A percentile compares a stretch with the other conserved stretches of the same genome.
These are phyloP conservation scores for Botrytis elliptica DNA, from an alignment of 2,329 filamentous ascomycete species.

Conservation along the genomic window DNA sequence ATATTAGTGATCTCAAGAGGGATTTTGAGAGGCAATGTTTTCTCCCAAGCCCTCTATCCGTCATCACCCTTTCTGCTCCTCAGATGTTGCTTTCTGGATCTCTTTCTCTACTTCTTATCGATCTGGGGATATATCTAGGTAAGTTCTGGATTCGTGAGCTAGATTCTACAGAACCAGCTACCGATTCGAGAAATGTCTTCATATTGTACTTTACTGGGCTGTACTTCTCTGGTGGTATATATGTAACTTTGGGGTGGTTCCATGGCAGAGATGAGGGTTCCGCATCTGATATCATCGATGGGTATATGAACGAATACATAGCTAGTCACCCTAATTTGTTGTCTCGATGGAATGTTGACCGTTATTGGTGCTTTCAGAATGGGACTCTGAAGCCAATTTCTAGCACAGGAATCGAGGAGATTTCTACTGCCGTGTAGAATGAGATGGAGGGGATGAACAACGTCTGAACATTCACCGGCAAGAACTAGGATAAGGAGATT, in stretches of 20 bases:
- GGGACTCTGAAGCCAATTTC: background rate
- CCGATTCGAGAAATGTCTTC: constrained; percentile 8
- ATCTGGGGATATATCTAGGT: background rate
- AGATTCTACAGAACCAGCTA: background rate
- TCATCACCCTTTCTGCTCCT: background rate
- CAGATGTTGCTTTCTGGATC: background rate
- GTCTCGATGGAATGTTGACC: background rate
- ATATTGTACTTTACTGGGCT: background rate
- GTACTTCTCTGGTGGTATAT: background rate
- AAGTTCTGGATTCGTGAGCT: background rate
- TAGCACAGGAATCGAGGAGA: background rate
- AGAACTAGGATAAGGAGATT: background rate
- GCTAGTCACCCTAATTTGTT: background rate
- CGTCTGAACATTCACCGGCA: background rate
- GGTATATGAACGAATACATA: background rate
- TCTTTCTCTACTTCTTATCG: background rate
- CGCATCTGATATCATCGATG: background rate
- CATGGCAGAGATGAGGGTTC: background rate
- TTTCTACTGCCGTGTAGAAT: background rate
- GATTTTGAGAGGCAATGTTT: background rate
- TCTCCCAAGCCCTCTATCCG: background rate
- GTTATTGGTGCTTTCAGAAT: background rate
- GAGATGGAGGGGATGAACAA: background rate
- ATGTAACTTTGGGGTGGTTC: background rate
- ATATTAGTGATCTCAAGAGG: background rate